A percentile compares a stretch with the other conserved stretches of the same genome.
Conservation (phyloP, 768 basidiomycete species). For the Amanita molliuscula region DNA sequence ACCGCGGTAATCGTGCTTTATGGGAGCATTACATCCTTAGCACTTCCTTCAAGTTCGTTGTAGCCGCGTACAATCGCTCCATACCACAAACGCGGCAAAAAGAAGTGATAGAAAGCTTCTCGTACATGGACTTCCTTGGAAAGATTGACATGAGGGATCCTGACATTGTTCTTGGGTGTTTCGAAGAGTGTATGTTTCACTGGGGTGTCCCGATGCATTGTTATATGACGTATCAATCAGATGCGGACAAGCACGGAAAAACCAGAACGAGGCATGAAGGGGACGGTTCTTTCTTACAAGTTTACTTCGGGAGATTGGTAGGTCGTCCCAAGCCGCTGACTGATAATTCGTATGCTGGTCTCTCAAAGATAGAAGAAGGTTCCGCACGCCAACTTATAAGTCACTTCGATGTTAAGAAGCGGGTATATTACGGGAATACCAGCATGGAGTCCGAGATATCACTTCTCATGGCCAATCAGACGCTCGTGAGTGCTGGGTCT, state of each 20-base stretch:
- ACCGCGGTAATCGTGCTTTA: slow-evolving; percentile 27
- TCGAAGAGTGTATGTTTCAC: slow-evolving; percentile 71
- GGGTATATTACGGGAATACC: slow-evolving; percentile 88
- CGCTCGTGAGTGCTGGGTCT: slow-evolving; percentile 41
- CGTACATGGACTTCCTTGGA: slow-evolving; percentile 77
- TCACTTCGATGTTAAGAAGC: slow-evolving; percentile 81
- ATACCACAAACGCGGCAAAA: slow-evolving; percentile 59
- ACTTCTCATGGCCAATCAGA: slow-evolving; percentile 93
- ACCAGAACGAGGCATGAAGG: slow-evolving; percentile 42
- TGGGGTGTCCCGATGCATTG: neutral
- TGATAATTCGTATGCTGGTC: neutral
- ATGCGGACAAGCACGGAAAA: slow-evolving; percentile 37
- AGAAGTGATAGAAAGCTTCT: slow-evolving; percentile 66
- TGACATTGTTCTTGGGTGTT: slow-evolving; percentile 60
- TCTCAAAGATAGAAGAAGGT: slow-evolving; percentile 42
- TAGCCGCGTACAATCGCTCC: slow-evolving; percentile 66
- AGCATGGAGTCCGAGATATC: slow-evolving; percentile 98
- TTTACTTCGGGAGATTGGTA: slow-evolving; percentile 86
- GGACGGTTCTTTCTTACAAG: slow-evolving; percentile 58
- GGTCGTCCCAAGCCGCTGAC: slow-evolving; percentile 16
- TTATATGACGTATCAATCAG: slow-evolving; percentile 17
- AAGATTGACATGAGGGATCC: slow-evolving; percentile 76
- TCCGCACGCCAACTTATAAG: slow-evolving; percentile 57
- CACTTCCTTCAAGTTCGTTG: slow-evolving; percentile 74
- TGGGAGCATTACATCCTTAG: slow-evolving; percentile 54